Evolutionary conservation across 2,329 filamentous ascomycete species (phyloP).

Genomic region (Calonectria multiphialidica): DNA sequence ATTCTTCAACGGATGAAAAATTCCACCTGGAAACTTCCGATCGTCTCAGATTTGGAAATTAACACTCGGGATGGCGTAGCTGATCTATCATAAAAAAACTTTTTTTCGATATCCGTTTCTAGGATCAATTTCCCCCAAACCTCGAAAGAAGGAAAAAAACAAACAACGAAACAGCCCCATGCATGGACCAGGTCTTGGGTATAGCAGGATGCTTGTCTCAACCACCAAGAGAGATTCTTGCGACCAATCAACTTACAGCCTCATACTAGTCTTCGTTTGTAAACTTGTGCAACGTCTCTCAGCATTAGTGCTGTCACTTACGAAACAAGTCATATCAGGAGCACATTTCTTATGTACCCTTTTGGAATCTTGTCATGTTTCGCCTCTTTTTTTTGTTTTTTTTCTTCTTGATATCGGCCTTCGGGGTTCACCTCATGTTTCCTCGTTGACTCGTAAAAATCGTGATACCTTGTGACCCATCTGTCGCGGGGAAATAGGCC

Average conservation of each 20-base stretch:
- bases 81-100: background rate
- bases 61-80: too few relatives aligned
- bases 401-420: background rate
- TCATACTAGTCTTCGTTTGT: slow-evolving; percentile 33
- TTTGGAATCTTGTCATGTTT: background rate
- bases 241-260: slow-evolving; percentile 3
- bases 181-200: background rate
- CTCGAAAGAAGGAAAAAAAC: background rate
- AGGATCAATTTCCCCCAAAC: background rate
- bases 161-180: background rate
- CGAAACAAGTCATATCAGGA: background rate
- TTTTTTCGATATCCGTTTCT: background rate
- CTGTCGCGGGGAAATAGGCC: background rate
- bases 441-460: background rate
- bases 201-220: background rate
- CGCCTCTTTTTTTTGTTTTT: background rate
- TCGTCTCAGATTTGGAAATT: background rate
- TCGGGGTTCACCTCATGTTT: background rate
- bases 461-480: background rate
- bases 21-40: background rate
- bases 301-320: slow-evolving; percentile 39
- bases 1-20: background rate
- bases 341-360: background rate
- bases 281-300: slow-evolving; percentile 40
- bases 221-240: background rate